Base-by-base conservation (phyloP, 768 basidiomycete genomes). In the Phlegmacium glaucopus region DNA sequence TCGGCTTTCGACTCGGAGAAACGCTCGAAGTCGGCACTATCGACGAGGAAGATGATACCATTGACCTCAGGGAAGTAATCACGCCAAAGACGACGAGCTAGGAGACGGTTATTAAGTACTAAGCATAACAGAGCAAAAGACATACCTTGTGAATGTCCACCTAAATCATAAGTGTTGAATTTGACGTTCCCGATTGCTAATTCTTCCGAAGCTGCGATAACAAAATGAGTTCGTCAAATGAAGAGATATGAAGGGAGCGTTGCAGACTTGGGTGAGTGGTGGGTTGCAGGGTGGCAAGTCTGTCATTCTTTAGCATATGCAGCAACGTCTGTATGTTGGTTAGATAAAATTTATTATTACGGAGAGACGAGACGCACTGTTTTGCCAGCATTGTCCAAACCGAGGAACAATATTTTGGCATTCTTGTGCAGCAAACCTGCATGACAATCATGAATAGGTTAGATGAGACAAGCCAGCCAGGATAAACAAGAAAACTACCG, bases 41-140 rank as follows among this genome's bases (percentile, higher is more conserved):
- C 96, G 50, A 99, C 94, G 48, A 99, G 78, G 82, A 98, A 99
- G 62, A 98, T 85, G 60, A 99, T 97, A 13, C 93, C 95, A 60
- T 99, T 94, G 36, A 98, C 96, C 68, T 98, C 96, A 42, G 96
- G 96, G 85, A 99, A 98, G 75, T 98, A 99, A 70, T 99, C 94
- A 49, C 94, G 85, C 96, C 96, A 99, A 65, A 98, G 86, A 57
- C 96, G 91, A 57, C 96, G 94, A 45, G 96, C 96, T 79, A 34
- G 37, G 44, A 45, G 34, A n/a, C n/a, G 47, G 39, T 9, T 50
- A 22, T 34, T 38, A 45, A 26, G 27, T 6, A n/a, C n/a, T 9
- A 15, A 41, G 36, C 6, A 4, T 18, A 42, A 4, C 8, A 45
- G 38, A 26, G 36, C 9, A 30, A 13, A 12, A 9, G 10, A 45